Percentiles rank a stretch among this genome's conserved stretches.
Conservation (phyloP, 306 rosid species). For the Parietaria judaica region DNA sequence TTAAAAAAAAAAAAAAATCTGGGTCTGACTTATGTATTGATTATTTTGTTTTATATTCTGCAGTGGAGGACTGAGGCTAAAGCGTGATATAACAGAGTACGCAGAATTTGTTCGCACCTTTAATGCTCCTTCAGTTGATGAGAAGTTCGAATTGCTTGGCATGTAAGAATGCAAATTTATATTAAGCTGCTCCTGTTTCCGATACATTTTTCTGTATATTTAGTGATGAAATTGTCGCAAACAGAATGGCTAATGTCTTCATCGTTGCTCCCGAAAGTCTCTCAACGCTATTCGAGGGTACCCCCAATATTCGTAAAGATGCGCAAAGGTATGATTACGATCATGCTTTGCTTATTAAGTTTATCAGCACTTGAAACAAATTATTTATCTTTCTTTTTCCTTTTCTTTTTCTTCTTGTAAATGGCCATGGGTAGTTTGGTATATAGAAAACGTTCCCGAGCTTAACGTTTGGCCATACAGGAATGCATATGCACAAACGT, state of each 20-base stretch:
- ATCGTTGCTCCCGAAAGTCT: slow-evolving; percentile 99
- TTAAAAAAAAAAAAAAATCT: too few relatives aligned
- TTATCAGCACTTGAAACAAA: too few relatives aligned
- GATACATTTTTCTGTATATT: slow-evolving; percentile 6
- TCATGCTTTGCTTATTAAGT: too few relatives aligned
- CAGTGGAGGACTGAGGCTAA: slow-evolving; percentile 91
- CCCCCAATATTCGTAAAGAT: slow-evolving; percentile 95
- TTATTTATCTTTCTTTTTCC: too few relatives aligned
- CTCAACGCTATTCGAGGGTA: slow-evolving; percentile 82
- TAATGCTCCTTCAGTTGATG: slow-evolving; percentile 83
- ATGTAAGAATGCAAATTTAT: slow-evolving; percentile 46
- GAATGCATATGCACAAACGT: too few relatives aligned
- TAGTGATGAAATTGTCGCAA: slow-evolving; percentile 23
- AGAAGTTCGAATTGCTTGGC: slow-evolving; percentile 91
- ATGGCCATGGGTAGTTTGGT: too few relatives aligned
- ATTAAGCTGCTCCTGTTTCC: slow-evolving; percentile 11
- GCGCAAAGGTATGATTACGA: slow-evolving; percentile 56
- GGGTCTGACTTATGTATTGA: slow-evolving; percentile 2
- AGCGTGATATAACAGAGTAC: slow-evolving; percentile 98
- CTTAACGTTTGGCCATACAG: too few relatives aligned
- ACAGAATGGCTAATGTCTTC: slow-evolving; percentile 95
- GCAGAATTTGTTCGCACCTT: slow-evolving; percentile 96
- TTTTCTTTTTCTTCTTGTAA: too few relatives aligned
- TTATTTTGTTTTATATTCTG: slow-evolving; percentile 19
- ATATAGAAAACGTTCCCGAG: too few relatives aligned